Base-by-base conservation (phyloP, 2,329 filamentous ascomycete genomes). In the Pseudocercospora crystallina region DNA sequence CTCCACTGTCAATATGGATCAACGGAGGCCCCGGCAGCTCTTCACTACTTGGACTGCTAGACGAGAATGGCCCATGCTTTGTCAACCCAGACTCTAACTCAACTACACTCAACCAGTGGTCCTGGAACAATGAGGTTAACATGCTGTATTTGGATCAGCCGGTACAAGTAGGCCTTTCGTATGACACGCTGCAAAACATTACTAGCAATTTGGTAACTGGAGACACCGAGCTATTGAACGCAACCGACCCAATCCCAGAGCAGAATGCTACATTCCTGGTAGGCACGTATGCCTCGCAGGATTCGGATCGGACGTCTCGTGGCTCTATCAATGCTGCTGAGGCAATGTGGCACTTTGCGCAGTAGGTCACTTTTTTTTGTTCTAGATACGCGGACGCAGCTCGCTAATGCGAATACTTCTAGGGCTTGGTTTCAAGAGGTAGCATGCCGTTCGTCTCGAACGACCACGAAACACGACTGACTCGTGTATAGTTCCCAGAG, bases 141-240 rank as follows among this genome's bases (percentile, higher is more conserved):
- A 71, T 75, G 67, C 75, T 87, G 8, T 87, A 82, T 65, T 76
- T 87, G 45, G 83, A 87, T 56, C 82, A 86, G 67, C 85, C 80
- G 0, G 76, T 73, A 3, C 76, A 81, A 53, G 76, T 80, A 8
- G 81, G 81, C 0, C 76, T 81, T 58, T 79, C 75, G 36, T 83
- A 81, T 58, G 69, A 72, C 40, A 62, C 54, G 1, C 56, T 71
- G 7, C 57, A 58, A 11, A 73, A 74, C 40, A 63, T 71, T 30
- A 73, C 71, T 3, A 61, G 57, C 13, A 65, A 71, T n/a, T 57
- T 60, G 48, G 52, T 45, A 8, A 43, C 62, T 13, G 54, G 57
- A 12, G 46, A 61, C n/a, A 13, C 46, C 9, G 48, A 38, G 1
- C 8, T 50, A 9, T 32, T 62, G 13, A 57, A 60, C 34, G 49